phyloP scores from a whole-genome alignment of 2,329 filamentous ascomycete species.

The Aspergillus ochraceus region DNA sequence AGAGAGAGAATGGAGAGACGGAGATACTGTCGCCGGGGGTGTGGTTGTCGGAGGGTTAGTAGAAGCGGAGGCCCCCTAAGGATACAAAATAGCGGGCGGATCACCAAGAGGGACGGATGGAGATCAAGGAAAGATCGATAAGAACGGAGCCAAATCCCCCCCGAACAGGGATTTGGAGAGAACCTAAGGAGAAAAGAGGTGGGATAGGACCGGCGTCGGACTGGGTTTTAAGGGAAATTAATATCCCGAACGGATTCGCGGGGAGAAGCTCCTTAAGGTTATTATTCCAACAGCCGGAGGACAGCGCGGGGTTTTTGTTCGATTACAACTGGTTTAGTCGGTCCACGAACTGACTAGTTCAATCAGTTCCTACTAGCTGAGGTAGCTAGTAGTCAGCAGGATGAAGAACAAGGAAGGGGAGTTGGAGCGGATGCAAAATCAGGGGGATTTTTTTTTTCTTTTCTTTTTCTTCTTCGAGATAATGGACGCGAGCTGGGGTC shows the following conservation, averaged over 20 bases:
- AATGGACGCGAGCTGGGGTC: background rate
- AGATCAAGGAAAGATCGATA: slow-evolving; percentile 3
- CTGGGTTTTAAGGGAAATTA: slow-evolving; percentile 10
- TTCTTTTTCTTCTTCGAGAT: background rate
- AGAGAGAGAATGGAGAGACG: background rate
- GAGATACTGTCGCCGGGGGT: background rate
- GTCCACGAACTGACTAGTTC: background rate
- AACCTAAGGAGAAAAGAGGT: slow-evolving; percentile 9
- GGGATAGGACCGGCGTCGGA: slow-evolving; percentile 13
- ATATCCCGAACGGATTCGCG: slow-evolving; percentile 10
- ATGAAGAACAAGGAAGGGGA: background rate
- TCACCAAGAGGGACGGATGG: background rate
- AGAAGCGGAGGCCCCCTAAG: background rate
- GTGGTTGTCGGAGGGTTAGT: background rate
- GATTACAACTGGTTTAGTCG: slow-evolving; percentile 2
- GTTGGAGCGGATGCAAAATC: background rate
- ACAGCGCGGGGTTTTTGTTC: slow-evolving; percentile 11
- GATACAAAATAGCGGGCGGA: background rate
- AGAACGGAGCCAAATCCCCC: background rate
- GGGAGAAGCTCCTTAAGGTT: slow-evolving; percentile 13
- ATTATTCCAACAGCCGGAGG: slow-evolving; percentile 8
- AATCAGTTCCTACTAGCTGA: background rate
- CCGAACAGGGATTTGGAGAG: slow-evolving; percentile 12
- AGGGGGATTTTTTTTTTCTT: background rate
- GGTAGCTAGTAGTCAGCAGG: background rate